phyloP scores from a whole-genome alignment of 2,329 filamentous ascomycete genomes.

The Venturia oleaginea region DNA sequence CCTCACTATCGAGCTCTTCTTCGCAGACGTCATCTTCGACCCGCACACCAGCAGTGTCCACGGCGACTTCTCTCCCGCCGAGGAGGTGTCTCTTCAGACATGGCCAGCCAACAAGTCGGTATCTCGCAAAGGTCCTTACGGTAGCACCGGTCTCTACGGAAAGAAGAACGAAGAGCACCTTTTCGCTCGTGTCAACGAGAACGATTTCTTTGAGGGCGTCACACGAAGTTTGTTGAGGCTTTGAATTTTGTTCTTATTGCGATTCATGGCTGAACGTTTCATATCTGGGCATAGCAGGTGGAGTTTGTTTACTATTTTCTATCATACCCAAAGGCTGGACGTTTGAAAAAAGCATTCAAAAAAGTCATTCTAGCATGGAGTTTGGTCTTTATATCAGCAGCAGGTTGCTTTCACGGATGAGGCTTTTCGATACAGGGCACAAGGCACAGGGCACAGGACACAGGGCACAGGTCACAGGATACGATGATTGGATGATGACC shows the following conservation, averaged over 20 bases:
- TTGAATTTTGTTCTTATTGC: not conserved
- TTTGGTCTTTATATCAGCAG: not conserved
- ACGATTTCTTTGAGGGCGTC: slow-evolving; percentile 30
- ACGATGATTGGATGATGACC: not conserved
- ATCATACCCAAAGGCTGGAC: not conserved
- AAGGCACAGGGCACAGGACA: not conserved
- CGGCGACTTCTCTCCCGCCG: slow-evolving; percentile 38
- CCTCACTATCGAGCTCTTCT: slow-evolving; percentile 42
- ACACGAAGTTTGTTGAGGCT: not conserved
- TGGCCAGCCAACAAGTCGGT: slow-evolving; percentile 32
- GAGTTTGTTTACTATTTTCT: not conserved
- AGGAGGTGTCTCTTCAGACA: slow-evolving; percentile 30
- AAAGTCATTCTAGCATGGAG: not conserved
- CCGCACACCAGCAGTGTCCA: slow-evolving; percentile 37
- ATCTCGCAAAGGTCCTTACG: slow-evolving; percentile 40
- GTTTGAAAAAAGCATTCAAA: not conserved
- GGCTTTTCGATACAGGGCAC: not conserved
- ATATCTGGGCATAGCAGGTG: not conserved
- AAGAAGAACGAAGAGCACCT: slow-evolving; percentile 36
- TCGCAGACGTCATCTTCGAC: slow-evolving; percentile 43
- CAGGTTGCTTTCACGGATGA: not conserved
- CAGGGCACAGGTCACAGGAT: not conserved
- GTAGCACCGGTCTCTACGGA: slow-evolving; percentile 40
- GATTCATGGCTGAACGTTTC: not conserved
- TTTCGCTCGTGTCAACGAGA: slow-evolving; percentile 31